phyloP scores from a whole-genome alignment of 768 basidiomycete genomes.

The Calvatia gigantea region DNA sequence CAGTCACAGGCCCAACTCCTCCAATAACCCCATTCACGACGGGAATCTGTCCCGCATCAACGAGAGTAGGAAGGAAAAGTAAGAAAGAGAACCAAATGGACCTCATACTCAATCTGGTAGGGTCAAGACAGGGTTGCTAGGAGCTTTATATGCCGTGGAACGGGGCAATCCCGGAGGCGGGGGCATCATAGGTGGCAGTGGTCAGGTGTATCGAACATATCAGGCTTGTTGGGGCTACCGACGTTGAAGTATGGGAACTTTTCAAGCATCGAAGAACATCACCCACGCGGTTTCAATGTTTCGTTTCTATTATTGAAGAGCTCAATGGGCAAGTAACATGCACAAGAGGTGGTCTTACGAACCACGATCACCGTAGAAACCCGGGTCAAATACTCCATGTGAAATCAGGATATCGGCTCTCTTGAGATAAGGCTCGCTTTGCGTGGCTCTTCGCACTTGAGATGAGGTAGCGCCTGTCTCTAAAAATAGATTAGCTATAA shows the following conservation, averaged over 20 bases:
- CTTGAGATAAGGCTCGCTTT: background rate
- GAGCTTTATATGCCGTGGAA: background rate
- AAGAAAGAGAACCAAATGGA: background rate
- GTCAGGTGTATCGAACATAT: background rate
- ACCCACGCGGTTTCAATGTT: background rate
- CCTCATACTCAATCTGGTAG: background rate
- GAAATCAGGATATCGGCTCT: no score
- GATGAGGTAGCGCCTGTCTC: background rate
- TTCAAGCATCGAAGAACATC: background rate
- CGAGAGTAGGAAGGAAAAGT: background rate
- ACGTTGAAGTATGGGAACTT: background rate
- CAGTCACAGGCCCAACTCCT: slow-evolving; percentile 31
- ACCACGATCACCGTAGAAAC: no score
- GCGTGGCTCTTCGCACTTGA: background rate
- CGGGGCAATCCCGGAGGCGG: background rate
- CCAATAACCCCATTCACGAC: slow-evolving; percentile 48
- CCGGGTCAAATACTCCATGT: no score
- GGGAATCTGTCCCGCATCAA: slow-evolving; percentile 40
- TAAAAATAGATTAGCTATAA: background rate
- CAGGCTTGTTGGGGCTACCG: background rate
- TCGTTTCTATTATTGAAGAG: background rate
- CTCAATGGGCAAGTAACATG: no score
- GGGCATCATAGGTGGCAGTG: background rate
- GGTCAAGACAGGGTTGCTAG: background rate
- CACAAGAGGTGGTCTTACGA: no score